Conservation (phyloP, 805 yeast genomes). For the Lipomyces spencermartinsiae region DNA sequence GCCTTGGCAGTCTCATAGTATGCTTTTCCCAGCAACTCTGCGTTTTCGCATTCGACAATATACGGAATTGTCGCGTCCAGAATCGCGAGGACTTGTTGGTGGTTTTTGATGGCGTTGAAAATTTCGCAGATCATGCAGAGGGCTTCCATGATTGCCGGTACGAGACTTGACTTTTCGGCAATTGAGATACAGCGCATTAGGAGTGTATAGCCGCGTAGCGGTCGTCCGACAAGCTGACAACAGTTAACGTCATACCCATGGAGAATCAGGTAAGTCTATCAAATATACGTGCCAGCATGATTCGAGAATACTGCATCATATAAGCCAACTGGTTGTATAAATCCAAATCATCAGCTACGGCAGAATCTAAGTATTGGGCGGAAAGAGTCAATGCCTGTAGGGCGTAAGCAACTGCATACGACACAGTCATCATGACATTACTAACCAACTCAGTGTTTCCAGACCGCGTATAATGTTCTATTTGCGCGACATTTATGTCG, state of each 20-base stretch:
- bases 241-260: background rate
- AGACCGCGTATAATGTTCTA: conserved; percentile 9
- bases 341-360: conserved; percentile 15
- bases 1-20: conserved; percentile 47
- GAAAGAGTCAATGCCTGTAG: conserved; percentile 10
- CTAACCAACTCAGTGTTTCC: conserved; percentile 15
- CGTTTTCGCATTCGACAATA: conserved; percentile 51
- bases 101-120: conserved; percentile 51
- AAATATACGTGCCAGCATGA: conserved; percentile 11
- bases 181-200: conserved; percentile 39
- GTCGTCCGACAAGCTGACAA: conserved; percentile 4
- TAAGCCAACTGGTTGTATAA: conserved; percentile 17
- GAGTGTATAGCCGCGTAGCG: conserved; percentile 24
- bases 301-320: conserved; percentile 20
- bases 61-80: conserved; percentile 54
- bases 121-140: conserved; percentile 55
- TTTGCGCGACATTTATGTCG: conserved; percentile 17
- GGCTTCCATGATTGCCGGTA: conserved; percentile 55
- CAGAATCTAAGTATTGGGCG: conserved; percentile 5
- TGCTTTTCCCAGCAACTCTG: conserved; percentile 51
- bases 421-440: background rate
- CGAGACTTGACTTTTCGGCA: conserved; percentile 56
- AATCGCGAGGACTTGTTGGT: conserved; percentile 54
- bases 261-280: too few species aligned
- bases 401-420: background rate